phyloP scores from a whole-genome alignment of 208 protist genomes.

The Angomonas ambiguus region DNA sequence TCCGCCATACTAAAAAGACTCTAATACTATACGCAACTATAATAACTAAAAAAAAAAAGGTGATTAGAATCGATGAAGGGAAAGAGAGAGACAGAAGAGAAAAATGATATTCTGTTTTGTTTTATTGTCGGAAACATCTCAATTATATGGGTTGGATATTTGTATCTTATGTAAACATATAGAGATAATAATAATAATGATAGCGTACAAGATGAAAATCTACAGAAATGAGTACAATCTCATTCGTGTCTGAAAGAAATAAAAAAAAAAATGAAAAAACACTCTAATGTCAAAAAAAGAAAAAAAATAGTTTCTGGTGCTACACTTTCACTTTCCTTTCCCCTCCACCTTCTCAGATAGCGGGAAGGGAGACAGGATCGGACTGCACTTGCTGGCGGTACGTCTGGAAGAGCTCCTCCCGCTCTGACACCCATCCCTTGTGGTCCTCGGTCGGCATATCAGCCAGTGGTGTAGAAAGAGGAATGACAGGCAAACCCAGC shows the following conservation, averaged over 20 bases:
- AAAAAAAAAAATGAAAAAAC: slow-evolving; percentile 11
- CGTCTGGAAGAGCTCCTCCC: slow-evolving; percentile 56
- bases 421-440: slow-evolving; percentile 40
- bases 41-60: slow-evolving; percentile 11
- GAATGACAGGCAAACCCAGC: slow-evolving; percentile 36
- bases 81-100: too few relatives aligned
- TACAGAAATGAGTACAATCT: too few relatives aligned
- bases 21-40: slow-evolving; percentile 10
- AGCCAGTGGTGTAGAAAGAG: slow-evolving; percentile 42
- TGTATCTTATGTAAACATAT: too few relatives aligned
- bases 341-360: neutral
- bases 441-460: slow-evolving; percentile 36
- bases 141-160: too few relatives aligned
- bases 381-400: slow-evolving; percentile 14
- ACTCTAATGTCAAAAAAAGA: slow-evolving; percentile 1
- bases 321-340: too few relatives aligned
- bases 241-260: slow-evolving; percentile 11
- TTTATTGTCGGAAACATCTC: too few relatives aligned
- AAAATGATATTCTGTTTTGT: too few relatives aligned
- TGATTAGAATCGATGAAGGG: too few relatives aligned
- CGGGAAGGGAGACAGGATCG: neutral
- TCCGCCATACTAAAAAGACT: slow-evolving; percentile 25
- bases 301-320: neutral
- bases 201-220: too few relatives aligned
- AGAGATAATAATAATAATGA: too few relatives aligned